Conservation (phyloP, 129 eudicot genomes). For the Gnaphalium uliginosum region DNA sequence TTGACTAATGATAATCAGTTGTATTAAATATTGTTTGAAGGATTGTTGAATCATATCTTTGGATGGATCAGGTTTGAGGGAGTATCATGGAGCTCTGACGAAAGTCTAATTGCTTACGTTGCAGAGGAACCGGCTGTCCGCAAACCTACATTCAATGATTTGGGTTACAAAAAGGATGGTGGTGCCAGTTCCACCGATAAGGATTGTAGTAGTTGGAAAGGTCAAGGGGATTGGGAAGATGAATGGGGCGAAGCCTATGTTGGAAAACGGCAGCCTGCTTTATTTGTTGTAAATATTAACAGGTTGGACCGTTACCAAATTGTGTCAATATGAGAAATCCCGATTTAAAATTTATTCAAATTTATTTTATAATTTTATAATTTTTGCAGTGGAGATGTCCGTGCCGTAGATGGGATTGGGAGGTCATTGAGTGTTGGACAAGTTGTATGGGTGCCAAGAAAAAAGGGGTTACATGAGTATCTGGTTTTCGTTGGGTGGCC, state of each 20-base stretch:
- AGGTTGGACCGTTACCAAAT: conserved; percentile 48
- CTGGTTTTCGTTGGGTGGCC: conserved; percentile 98
- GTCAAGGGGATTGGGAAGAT: conserved; percentile 94
- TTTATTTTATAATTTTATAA: background rate
- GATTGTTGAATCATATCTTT: conserved; percentile 10
- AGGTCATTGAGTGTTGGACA: conserved; percentile 88
- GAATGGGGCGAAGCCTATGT: conserved; percentile 96
- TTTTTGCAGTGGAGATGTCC: conserved; percentile 85
- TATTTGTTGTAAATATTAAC: conserved; percentile 63
- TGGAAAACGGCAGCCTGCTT: conserved; percentile 85
- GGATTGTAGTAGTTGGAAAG: conserved; percentile 90
- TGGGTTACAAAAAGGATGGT: conserved; percentile 61
- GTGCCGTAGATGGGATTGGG: conserved; percentile 63
- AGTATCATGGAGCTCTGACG: conserved; percentile 88
- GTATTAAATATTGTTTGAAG: background rate
- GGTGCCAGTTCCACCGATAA: conserved; percentile 57
- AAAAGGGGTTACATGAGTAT: conserved; percentile 49
- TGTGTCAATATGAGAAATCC: conserved; percentile 17
- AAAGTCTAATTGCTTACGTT: conserved; percentile 82
- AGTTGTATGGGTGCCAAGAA: conserved; percentile 88
- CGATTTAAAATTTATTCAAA: background rate
- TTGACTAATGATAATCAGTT: background rate
- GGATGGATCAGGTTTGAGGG: conserved; percentile 85
- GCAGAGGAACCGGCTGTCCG: conserved; percentile 81
- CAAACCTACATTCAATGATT: conserved; percentile 64